Evolutionary conservation across 148 eudicot genomes (phyloP), one percentile per base, ranked within the genome.

Genomic region (Rhododendron griersonianum): DNA sequence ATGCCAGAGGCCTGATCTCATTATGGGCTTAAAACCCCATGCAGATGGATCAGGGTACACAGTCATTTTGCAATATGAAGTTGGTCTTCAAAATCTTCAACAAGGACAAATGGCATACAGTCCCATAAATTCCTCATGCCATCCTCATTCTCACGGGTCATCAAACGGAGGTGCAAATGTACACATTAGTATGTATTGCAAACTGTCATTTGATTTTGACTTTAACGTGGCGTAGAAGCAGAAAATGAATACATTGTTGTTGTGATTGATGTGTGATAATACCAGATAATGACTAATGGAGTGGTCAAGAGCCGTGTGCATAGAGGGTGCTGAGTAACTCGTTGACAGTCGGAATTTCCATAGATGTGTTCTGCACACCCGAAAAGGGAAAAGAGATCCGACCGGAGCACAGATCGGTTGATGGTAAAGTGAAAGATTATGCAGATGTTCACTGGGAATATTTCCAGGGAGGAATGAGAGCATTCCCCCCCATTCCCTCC

Each of bases 1-100:
- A n/a, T 90, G 92, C 75, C 88, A 75, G 82, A 85, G 86, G 81
- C 92, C 93, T 30, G 92, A 92, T 84, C 89, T 78, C 11, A 88
- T 92, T 85, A 90, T 91, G 6, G 94, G 94, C 10, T 57, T 92
- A 10, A 91, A 88, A 75, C 83, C 94, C 9, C 94, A 91, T 82
- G 87, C 93, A 3, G 93, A 92, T 79, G 91, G 87, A 61, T 89
- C 89, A n/a, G 91, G 90, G 3, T 87, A 84, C 85, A 91, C 92
- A 44, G 7, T 88, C 4, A 61, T 92, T 7, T 16, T 90, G 80
- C 92, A 90, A 85, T 92, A 92, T 63, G 86, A 87, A 77, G 86
- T 83, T 6, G 93, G 91, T 11, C 86, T 91, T 47, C 93, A 91
- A 23, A 37, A 0, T 91, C 80, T 87, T 50, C 69, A 86, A 87